phyloP scores from a whole-genome alignment of 1,284 basidiomycete species.

The Heliocybe sulcata region DNA sequence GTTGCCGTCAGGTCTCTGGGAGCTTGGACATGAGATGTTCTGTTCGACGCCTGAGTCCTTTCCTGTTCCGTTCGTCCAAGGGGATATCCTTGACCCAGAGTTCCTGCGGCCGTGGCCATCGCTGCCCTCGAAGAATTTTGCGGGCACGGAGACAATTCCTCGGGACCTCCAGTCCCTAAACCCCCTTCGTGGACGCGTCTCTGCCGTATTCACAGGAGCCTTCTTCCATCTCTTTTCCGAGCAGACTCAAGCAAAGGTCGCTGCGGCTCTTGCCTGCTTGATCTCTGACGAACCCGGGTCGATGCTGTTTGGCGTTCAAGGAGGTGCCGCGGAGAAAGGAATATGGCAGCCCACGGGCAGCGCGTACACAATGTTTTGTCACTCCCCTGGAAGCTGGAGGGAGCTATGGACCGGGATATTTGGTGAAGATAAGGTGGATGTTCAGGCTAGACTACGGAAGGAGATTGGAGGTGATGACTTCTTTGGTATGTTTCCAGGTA shows the following conservation, averaged over 20 bases:
- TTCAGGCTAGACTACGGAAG: background rate
- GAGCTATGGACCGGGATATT: conserved; percentile 18
- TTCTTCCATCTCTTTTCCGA: conserved; percentile 49
- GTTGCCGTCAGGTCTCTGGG: conserved; percentile 13
- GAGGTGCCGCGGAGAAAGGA: background rate
- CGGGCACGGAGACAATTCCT: no score
- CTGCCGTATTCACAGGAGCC: conserved; percentile 37
- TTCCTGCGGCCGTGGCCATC: conserved; percentile 23
- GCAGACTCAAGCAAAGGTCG: conserved; percentile 31
- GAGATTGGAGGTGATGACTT: background rate
- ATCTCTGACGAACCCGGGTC: conserved; percentile 29
- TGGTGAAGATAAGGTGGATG: background rate
- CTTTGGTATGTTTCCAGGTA: background rate
- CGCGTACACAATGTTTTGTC: conserved; percentile 15
- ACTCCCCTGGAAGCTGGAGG: conserved; percentile 22
- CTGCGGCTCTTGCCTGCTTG: conserved; percentile 28
- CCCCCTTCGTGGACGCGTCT: conserved; percentile 35
- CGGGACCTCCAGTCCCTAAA: conserved; percentile 23
- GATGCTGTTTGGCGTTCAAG: conserved; percentile 27
- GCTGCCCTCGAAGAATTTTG: conserved; percentile 22
- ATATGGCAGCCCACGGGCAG: background rate
- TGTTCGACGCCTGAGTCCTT: conserved; percentile 27
- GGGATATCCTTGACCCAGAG: conserved; percentile 33
- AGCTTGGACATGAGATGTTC: conserved; percentile 26
- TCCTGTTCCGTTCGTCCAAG: conserved; percentile 36